Percentiles rank a stretch among this genome's conserved stretches.
These are phyloP conservation scores for Baorangia bicolor DNA, from an alignment of 768 basidiomycete species.

Conservation along the genomic window DNA sequence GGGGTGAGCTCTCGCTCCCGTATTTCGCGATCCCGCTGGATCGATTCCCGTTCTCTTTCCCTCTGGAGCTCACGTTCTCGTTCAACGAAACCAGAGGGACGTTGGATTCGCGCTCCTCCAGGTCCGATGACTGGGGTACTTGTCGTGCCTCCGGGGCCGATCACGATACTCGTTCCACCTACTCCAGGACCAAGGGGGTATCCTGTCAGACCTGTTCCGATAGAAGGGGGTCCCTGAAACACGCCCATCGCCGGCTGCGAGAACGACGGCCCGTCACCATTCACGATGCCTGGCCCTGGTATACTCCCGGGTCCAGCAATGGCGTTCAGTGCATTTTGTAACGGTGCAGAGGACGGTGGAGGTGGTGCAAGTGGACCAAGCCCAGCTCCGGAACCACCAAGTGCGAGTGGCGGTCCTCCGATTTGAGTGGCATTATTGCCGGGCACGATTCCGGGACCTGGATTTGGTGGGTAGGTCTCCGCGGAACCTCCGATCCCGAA, in stretches of 20 bases:
- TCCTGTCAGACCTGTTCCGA: slow-evolving; percentile 17
- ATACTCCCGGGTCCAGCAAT: slow-evolving; percentile 5
- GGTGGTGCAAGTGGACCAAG: slow-evolving; percentile 6
- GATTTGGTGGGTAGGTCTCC: slow-evolving; percentile 17
- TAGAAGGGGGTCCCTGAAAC: slow-evolving; percentile 24
- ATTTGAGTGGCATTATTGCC: slow-evolving; percentile 8
- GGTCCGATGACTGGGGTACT: slow-evolving; percentile 15
- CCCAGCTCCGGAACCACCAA: slow-evolving; percentile 9
- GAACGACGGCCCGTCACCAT: slow-evolving; percentile 17
- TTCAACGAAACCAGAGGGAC: slow-evolving; percentile 33
- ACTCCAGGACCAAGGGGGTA: slow-evolving; percentile 23
- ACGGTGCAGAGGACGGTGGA: slow-evolving; percentile 1
- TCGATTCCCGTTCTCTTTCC: slow-evolving; percentile 28
- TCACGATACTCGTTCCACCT: slow-evolving; percentile 22
- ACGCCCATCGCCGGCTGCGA: slow-evolving; percentile 30
- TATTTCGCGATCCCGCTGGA: slow-evolving; percentile 30
- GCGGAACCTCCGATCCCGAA: slow-evolving; percentile 19
- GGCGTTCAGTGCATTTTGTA: slow-evolving; percentile 9
- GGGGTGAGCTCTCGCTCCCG: slow-evolving; percentile 20
- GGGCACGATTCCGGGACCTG: slow-evolving; percentile 13
- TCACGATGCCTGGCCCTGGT: slow-evolving; percentile 12
- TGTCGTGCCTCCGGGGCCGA: slow-evolving; percentile 25
- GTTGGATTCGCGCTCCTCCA: slow-evolving; percentile 23
- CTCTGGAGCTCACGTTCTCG: slow-evolving; percentile 24
- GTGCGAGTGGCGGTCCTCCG: slow-evolving; percentile 3